A percentile compares a stretch with the other conserved stretches of the same genome.
Evolutionary conservation across 2,329 filamentous ascomycete genomes (phyloP).

Genomic region (Penicillium digitatum): DNA sequence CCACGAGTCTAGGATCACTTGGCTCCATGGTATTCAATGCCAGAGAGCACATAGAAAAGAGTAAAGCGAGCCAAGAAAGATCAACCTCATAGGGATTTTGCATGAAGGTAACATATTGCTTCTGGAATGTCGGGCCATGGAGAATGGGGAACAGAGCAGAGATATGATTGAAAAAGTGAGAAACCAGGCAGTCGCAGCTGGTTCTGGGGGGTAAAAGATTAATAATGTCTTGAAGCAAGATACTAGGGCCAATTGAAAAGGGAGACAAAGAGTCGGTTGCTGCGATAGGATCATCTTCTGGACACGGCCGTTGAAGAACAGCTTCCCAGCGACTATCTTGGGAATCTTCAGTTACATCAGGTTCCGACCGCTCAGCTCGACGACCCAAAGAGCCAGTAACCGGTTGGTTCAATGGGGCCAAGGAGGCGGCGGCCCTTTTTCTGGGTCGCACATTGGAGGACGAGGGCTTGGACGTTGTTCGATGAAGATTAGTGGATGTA

Average conservation of each 20-base stretch:
- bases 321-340: neutral
- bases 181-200: constrained; percentile 18
- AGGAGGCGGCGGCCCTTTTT: neutral
- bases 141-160: constrained; percentile 27
- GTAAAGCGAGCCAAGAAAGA: constrained; percentile 29
- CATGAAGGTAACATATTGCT: constrained; percentile 23
- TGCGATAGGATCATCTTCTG: neutral
- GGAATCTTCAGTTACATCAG: neutral
- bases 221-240: constrained; percentile 10
- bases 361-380: neutral
- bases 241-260: constrained; percentile 10
- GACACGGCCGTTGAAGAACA: constrained; percentile 1
- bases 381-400: neutral
- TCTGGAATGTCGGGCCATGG: constrained; percentile 30
- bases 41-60: constrained; percentile 27
- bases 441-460: neutral
- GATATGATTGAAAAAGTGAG: constrained; percentile 14
- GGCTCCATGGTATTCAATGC: constrained; percentile 24
- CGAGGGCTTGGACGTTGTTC: neutral
- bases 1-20: constrained; percentile 17
- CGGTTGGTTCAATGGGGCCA: neutral
- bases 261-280: constrained; percentile 1
- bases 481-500: neutral
- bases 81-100: constrained; percentile 17
- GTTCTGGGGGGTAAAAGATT: constrained; percentile 8